Evolutionary conservation across 2,329 filamentous ascomycete genomes (phyloP), one percentile per base, ranked within the genome.

Genomic region (Colletotrichum scovillei): DNA sequence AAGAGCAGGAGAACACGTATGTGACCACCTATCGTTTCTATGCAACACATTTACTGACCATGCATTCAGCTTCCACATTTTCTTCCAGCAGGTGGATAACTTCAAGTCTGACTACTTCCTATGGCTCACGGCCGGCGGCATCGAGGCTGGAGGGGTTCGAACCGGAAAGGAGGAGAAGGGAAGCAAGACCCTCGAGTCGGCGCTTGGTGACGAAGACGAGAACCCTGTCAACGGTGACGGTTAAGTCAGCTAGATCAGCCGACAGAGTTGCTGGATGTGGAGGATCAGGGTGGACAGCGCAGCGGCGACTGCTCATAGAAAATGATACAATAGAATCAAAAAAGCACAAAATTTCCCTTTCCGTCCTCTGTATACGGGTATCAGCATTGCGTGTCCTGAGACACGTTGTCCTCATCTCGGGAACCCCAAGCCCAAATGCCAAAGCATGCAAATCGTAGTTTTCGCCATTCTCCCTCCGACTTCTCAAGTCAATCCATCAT

Each of bases 1-100:
- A 98, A 82, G 94, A 97, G 83, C 91, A 92, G 81, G 92, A 94
- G 76, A 95, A 96, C 80, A 90, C 94, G 94, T 96, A 87, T 90
- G 94, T 90, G 49, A 4, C 35, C 3, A 8, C 52, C 30, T 4
- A 8, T 4, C 14, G 2, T 42, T 42, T 16, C 38, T 42, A 35
- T 32, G 38, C 16, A 16, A 14, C 1, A 16, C 4, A 12, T 62
- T 42, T 65, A 55, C 75, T 80, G 59, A 79, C 49, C 67, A 16
- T 63, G n/a, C 0, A 7, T 14, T 16, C 77, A 94, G 92, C 19
- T 95, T 95, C 82, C 91, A 93, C 78, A 88, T 90, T 53, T 95
- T 95, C 83, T 95, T 94, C 84, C 91, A 94, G 80, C 93, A 95
- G 82, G 89, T 95, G 72, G 93, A 95, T 80, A 91, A 92, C 80